A percentile compares a stretch with the other conserved stretches of the same genome.
phyloP scores from a whole-genome alignment of 2,329 filamentous ascomycete species.

The Penicillium sp. region DNA sequence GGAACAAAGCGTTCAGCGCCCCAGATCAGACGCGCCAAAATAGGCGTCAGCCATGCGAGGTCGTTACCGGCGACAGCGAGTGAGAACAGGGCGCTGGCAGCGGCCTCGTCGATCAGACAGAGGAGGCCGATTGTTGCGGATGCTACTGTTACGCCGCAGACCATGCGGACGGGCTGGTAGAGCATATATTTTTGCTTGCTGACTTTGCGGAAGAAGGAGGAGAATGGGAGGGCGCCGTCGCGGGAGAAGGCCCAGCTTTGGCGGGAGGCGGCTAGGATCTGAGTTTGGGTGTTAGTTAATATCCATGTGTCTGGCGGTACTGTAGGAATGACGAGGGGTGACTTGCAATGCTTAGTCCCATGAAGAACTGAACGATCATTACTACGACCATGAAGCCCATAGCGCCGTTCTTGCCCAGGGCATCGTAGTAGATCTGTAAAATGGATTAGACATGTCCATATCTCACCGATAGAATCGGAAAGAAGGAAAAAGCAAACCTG shows the following conservation, averaged over 20 bases:
- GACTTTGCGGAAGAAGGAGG: constrained; percentile 54
- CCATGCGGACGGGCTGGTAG: constrained; percentile 55
- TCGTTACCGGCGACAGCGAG: constrained; percentile 55
- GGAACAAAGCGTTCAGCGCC: constrained; percentile 55
- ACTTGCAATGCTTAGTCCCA: constrained; percentile 54
- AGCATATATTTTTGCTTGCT: constrained; percentile 47
- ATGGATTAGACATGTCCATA: neutral
- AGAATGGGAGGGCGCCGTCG: constrained; percentile 59
- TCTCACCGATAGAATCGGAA: too few species aligned
- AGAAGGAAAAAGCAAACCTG: constrained; percentile 29
- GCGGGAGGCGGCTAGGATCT: constrained; percentile 53
- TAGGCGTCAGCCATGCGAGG: constrained; percentile 56
- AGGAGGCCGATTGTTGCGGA: constrained; percentile 54
- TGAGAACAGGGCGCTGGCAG: constrained; percentile 55
- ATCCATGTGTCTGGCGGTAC: too few species aligned
- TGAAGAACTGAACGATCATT: constrained; percentile 60
- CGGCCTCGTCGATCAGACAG: constrained; percentile 54
- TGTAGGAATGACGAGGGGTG: neutral
- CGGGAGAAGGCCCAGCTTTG: constrained; percentile 61
- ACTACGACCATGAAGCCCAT: constrained; percentile 57
- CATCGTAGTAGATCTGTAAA: constrained; percentile 56
- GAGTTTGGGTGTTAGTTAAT: constrained; percentile 3
- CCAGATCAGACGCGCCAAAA: constrained; percentile 56
- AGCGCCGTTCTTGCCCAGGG: constrained; percentile 57
- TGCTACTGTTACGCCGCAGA: constrained; percentile 54